Evolutionary conservation across 164 flowering plant genomes (phyloP).

Genomic region (Vitis vinifera): DNA sequence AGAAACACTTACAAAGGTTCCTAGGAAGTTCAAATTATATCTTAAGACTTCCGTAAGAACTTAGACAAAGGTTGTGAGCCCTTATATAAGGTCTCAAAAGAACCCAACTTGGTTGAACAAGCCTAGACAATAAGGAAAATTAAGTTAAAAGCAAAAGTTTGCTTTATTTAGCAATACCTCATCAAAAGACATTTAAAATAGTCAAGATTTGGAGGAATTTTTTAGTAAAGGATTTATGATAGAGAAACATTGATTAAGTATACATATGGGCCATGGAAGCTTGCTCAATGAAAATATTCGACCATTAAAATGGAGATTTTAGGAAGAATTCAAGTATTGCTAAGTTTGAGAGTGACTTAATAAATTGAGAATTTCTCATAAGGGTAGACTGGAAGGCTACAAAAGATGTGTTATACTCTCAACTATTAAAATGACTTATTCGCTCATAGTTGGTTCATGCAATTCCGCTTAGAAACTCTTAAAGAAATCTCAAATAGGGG

Average conservation of each 20-base stretch:
- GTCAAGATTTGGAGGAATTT: slow-evolving; percentile 10
- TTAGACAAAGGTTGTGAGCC: background rate
- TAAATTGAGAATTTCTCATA: background rate
- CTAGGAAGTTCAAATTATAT: background rate
- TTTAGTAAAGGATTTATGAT: background rate
- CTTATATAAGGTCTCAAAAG: background rate
- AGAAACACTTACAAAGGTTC: background rate
- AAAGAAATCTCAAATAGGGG: no score
- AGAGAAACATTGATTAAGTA: background rate
- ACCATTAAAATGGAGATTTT: slow-evolving; percentile 10
- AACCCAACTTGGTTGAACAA: background rate
- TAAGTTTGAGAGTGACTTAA: slow-evolving; percentile 3
- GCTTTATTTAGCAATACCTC: background rate
- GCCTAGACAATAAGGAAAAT: background rate
- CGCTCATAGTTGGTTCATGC: no score
- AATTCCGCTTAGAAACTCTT: no score
- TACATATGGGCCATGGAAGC: background rate
- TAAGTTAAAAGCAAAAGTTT: background rate
- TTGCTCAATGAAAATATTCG: background rate
- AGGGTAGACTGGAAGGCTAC: background rate
- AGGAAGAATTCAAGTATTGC: background rate
- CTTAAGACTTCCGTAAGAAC: background rate
- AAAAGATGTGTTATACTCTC: no score
- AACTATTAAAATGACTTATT: no score
- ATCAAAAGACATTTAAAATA: background rate